Evolutionary conservation across 345 rosid species (phyloP).

Genomic region (Kandelia obovata): DNA sequence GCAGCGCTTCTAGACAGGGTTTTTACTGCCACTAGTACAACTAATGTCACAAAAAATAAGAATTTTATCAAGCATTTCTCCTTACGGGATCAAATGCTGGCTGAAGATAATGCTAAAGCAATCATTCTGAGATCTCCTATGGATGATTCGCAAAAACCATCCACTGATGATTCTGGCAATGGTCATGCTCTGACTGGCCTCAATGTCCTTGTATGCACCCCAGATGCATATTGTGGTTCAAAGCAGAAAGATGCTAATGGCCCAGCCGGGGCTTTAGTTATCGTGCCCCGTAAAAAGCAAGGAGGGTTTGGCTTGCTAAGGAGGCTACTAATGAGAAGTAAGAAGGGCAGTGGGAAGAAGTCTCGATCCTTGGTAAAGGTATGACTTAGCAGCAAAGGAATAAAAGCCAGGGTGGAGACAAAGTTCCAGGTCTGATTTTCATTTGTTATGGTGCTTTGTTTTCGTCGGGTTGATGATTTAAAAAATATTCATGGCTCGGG

Average conservation of each 20-base stretch:
- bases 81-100: slow-evolving; percentile 59
- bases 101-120: slow-evolving; percentile 49
- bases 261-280: slow-evolving; percentile 34
- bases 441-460: not conserved
- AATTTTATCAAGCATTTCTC: slow-evolving; percentile 42
- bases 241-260: slow-evolving; percentile 22
- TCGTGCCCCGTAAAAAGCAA: slow-evolving; percentile 52
- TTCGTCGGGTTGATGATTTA: not conserved
- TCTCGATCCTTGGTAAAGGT: slow-evolving; percentile 23
- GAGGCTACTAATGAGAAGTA: slow-evolving; percentile 67
- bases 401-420: not conserved
- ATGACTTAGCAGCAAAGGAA: slow-evolving; percentile 11
- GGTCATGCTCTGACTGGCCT: slow-evolving; percentile 18
- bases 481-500: not conserved
- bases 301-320: slow-evolving; percentile 53
- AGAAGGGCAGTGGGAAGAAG: slow-evolving; percentile 54
- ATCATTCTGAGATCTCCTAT: slow-evolving; percentile 32
- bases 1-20: slow-evolving; percentile 41
- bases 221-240: slow-evolving; percentile 30
- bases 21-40: slow-evolving; percentile 24
- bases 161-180: slow-evolving; percentile 17
- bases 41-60: slow-evolving; percentile 25
- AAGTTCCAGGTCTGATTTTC: not conserved
- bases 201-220: slow-evolving; percentile 20
- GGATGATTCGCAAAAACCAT: slow-evolving; percentile 16